Conservation (phyloP, 2,329 filamentous ascomycete genomes). For the Colletotrichum higginsianum region DNA sequence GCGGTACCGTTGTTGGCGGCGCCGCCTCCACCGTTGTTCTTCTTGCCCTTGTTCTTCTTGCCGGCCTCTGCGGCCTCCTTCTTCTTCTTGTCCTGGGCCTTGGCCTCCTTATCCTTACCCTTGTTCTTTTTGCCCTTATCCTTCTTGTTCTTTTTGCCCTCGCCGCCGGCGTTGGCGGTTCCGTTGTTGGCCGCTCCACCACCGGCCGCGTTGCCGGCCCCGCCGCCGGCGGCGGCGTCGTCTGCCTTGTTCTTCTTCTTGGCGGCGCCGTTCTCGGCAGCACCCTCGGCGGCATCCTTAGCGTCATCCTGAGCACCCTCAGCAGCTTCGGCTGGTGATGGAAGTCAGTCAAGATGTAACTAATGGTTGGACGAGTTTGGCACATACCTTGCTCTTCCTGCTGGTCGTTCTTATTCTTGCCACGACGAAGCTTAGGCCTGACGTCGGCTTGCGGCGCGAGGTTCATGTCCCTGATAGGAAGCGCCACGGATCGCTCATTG, state of each 20-base stretch:
- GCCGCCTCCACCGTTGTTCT: slow-evolving; percentile 9
- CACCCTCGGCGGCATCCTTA: neutral
- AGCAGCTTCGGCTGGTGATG: neutral
- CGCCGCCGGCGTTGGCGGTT: slow-evolving; percentile 21
- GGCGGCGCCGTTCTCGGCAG: slow-evolving; percentile 4
- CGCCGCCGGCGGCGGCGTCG: neutral
- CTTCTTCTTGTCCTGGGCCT: neutral
- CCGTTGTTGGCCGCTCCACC: slow-evolving; percentile 24
- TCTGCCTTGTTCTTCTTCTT: slow-evolving; percentile 1
- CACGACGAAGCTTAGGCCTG: slow-evolving; percentile 32
- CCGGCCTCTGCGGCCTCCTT: slow-evolving; percentile 14
- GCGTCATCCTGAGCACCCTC: neutral
- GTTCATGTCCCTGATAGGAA: slow-evolving; percentile 24
- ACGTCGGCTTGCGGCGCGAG: slow-evolving; percentile 17
- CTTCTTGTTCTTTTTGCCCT: slow-evolving; percentile 13
- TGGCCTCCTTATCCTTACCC: neutral
- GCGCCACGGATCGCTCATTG: slow-evolving; percentile 29
- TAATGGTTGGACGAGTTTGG: no score
- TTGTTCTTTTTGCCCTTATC: neutral
- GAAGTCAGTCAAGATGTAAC: neutral
- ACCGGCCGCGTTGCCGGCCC: neutral
- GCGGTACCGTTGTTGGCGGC: slow-evolving; percentile 39
- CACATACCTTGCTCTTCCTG: slow-evolving; percentile 12
- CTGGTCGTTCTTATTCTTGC: slow-evolving; percentile 14
- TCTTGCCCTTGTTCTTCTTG: slow-evolving; percentile 22